phyloP scores from a whole-genome alignment of 2,329 filamentous ascomycete genomes.

The Trichoderma sp. region DNA sequence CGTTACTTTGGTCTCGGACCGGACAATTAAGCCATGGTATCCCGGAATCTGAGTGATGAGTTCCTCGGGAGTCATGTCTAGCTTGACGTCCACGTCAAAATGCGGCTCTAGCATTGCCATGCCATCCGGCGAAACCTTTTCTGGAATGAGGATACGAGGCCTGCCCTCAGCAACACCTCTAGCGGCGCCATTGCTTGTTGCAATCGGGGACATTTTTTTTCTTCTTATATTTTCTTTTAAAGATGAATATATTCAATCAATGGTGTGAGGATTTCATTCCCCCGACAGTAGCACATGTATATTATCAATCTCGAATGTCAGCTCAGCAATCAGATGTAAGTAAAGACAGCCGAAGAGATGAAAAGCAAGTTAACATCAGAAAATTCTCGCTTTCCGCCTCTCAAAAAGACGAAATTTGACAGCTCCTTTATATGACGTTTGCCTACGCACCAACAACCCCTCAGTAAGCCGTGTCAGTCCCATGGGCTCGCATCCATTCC shows the following conservation, averaged over 20 bases:
- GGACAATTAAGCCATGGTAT: slow-evolving; percentile 75
- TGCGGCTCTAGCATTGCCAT: slow-evolving; percentile 63
- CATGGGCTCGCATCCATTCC: background rate
- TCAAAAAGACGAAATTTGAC: background rate
- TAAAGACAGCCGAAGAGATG: background rate
- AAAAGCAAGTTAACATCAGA: background rate
- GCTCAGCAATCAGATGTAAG: background rate
- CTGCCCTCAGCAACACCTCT: slow-evolving; percentile 21
- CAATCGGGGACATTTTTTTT: slow-evolving; percentile 29
- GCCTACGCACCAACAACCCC: background rate
- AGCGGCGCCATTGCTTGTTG: slow-evolving; percentile 21
- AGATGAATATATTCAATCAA: background rate
- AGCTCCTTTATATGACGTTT: slow-evolving; percentile 6
- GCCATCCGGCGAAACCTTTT: slow-evolving; percentile 78
- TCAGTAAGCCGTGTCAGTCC: slow-evolving; percentile 1
- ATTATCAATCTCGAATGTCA: background rate
- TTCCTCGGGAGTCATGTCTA: slow-evolving; percentile 59
- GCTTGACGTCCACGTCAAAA: slow-evolving; percentile 67
- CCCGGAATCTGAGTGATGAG: slow-evolving; percentile 63
- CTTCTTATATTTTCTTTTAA: background rate
- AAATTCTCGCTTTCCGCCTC: background rate
- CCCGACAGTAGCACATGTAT: background rate
- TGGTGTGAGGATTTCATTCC: background rate
- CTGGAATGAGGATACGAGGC: slow-evolving; percentile 65
- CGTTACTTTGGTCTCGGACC: slow-evolving; percentile 79